Evolutionary conservation across 345 rosid species (phyloP), one percentile per base, ranked within the genome.

Genomic region (Bruguiera gymnorhiza): DNA sequence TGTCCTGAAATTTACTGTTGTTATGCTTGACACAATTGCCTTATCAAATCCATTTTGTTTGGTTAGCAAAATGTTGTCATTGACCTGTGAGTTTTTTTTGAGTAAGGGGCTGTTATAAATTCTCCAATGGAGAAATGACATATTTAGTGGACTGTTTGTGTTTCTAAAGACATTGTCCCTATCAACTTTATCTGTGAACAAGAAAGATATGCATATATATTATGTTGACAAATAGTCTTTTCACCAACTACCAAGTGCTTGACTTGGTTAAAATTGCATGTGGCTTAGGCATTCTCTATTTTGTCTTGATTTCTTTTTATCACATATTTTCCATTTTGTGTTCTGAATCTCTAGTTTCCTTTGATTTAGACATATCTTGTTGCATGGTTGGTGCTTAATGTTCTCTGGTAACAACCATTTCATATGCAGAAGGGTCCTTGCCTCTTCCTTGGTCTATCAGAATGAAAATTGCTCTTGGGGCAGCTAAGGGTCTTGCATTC

Each of bases 361-460:
- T 8, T 68, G 24, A 30, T 68, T 62, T 31, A 7, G 29, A 46
- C 4, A 32, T 31, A 29, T 64, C 27, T 1, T 43, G 59, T 60
- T 54, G 23, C 24, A 20, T 10, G 34, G 31, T 55, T 5, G 60
- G 59, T 70, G 59, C 46, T 76, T 70, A 71, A 58, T 27, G 57
- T 76, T 70, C 52, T 70, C 64, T 76, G 79, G 75, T 75, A 75
- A 75, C 70, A 75, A 75, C 78, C 74, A 75, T 23, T 60, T 75
- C 29, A 27, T 70, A 32, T 70, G 78, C 74, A 75, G 78, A 74
- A 74, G 77, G 78, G 78, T 69, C 74, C 63, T 67, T 72, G 75
- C 83, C 83, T 23, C 83, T 79, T 68, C 83, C 80, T 6, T 82
- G 85, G 85, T 60, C 80, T 60, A 78, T 76, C 65, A 78, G 85